A percentile compares a stretch with the other conserved stretches of the same genome.
These are phyloP conservation scores for Pichia inconspicua DNA, from an alignment of 1,139 yeast genomes.

Conservation along the genomic window DNA sequence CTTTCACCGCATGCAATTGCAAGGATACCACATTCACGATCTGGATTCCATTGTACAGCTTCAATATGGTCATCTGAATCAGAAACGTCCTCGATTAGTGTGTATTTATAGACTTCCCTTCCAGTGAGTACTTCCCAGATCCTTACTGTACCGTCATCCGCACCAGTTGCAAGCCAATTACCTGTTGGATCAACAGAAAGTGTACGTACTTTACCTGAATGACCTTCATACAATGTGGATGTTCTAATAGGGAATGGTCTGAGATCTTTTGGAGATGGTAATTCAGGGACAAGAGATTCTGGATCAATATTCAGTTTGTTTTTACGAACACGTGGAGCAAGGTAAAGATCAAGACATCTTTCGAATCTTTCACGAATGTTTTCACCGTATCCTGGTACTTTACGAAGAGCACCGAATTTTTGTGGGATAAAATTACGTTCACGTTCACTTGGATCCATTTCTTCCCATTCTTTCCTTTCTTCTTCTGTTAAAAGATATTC, in stretches of 20 bases:
- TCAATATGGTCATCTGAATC: constrained; percentile 72
- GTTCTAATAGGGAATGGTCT: constrained; percentile 97
- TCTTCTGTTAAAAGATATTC: constrained; percentile 80
- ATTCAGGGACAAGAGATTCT: constrained; percentile 88
- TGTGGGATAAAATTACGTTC: constrained; percentile 76
- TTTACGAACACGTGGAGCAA: constrained; percentile 94
- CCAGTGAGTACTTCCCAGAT: constrained; percentile 96
- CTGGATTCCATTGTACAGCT: constrained; percentile 87
- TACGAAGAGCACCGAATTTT: constrained; percentile 73
- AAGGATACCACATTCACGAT: constrained; percentile 58
- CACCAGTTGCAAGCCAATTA: constrained; percentile 93
- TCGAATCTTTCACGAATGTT: constrained; percentile 86
- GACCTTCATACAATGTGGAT: constrained; percentile 80
- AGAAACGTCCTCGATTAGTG: constrained; percentile 42
- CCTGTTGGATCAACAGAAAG: constrained; percentile 85
- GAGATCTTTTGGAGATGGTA: constrained; percentile 93
- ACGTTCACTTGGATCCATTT: constrained; percentile 68
- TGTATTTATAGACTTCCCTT: constrained; percentile 72
- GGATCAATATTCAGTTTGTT: constrained; percentile 92
- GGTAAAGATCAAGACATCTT: constrained; percentile 83
- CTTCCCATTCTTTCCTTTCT: constrained; percentile 68
- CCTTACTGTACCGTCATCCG: constrained; percentile 94
- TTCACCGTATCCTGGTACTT: constrained; percentile 89
- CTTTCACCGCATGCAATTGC: constrained; percentile 82
- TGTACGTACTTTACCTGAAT: constrained; percentile 72